phyloP scores from a whole-genome alignment of 148 eudicot genomes.

The Vaccinium corymbosum region DNA sequence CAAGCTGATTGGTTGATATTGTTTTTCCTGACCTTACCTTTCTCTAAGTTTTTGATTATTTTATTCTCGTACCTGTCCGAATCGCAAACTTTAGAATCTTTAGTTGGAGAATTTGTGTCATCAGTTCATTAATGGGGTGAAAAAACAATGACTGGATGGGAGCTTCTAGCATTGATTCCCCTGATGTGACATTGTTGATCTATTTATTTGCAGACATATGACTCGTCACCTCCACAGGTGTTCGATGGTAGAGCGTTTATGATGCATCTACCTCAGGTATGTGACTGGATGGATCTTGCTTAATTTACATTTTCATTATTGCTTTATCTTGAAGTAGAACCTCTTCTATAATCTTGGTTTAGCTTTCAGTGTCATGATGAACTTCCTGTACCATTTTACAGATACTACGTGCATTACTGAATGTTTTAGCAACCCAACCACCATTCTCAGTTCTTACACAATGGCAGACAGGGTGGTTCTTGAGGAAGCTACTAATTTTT shows the following conservation, averaged over 20 bases:
- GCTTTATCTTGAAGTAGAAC: background rate
- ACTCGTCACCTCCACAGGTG: slow-evolving; percentile 22
- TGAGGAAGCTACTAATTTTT: slow-evolving; percentile 40
- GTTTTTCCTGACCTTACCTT: background rate
- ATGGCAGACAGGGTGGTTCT: slow-evolving; percentile 49
- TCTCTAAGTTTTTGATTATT: background rate
- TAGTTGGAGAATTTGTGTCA: slow-evolving; percentile 5
- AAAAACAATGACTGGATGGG: background rate
- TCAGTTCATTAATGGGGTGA: background rate
- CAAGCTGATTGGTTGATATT: background rate
- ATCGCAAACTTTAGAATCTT: background rate
- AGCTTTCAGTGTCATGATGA: slow-evolving; percentile 7
- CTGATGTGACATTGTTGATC: slow-evolving; percentile 10
- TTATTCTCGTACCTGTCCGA: background rate
- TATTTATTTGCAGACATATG: slow-evolving; percentile 26
- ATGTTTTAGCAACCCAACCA: slow-evolving; percentile 35
- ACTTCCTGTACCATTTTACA: slow-evolving; percentile 22
- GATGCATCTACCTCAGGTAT: slow-evolving; percentile 45
- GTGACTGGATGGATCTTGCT: background rate
- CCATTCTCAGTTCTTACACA: slow-evolving; percentile 34
- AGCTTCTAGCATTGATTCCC: background rate
- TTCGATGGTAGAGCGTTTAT: slow-evolving; percentile 22
- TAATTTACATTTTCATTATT: background rate
- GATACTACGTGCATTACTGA: slow-evolving; percentile 42
- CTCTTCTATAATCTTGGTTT: background rate